Evolutionary conservation across 2,329 filamentous ascomycete genomes (phyloP).

Genomic region (Epichloe amarillans): DNA sequence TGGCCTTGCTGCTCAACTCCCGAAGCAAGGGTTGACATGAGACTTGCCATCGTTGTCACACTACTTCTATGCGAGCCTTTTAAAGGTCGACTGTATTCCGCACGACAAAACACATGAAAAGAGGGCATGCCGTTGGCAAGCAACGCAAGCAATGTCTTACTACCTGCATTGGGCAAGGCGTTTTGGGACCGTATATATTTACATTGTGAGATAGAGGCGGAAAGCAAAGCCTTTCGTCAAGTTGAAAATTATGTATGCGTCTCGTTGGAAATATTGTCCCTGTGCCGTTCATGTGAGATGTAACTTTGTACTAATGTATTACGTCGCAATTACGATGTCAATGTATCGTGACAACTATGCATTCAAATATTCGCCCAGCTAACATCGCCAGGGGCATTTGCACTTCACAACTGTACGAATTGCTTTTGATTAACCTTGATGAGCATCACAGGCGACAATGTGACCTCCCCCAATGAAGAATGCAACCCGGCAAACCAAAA

Average conservation of each 20-base stretch:
- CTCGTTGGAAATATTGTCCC: background rate
- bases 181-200: slow-evolving; percentile 24
- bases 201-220: slow-evolving; percentile 11
- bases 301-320: background rate
- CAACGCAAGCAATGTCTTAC: slow-evolving; percentile 4
- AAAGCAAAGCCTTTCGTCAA: background rate
- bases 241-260: background rate
- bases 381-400: background rate
- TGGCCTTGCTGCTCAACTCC: slow-evolving; percentile 85
- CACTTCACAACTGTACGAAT: background rate
- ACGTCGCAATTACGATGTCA: background rate
- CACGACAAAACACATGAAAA: background rate
- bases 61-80: background rate
- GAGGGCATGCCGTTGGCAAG: background rate
- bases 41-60: background rate
- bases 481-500: background rate
- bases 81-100: background rate
- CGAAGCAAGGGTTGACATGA: slow-evolving; percentile 51
- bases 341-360: too few species aligned
- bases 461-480: background rate
- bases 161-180: slow-evolving; percentile 26
- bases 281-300: background rate
- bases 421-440: background rate
- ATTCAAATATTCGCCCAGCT: background rate
- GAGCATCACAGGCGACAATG: background rate